phyloP scores from a whole-genome alignment of 2,329 filamentous ascomycete species.

The Leptodontidium sp. region DNA sequence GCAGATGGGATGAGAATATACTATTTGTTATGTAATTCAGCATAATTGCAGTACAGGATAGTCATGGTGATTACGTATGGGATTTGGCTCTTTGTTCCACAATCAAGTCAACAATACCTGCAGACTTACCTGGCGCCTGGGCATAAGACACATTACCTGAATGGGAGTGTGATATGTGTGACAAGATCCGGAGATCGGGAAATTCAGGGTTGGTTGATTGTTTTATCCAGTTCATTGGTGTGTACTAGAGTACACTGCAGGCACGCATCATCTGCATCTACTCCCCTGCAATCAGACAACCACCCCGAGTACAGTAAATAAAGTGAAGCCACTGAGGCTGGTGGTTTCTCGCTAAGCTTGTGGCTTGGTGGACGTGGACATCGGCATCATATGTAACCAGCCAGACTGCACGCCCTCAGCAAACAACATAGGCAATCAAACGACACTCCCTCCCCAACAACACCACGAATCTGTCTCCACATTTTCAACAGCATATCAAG shows the following conservation, averaged over 20 bases:
- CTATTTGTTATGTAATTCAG: constrained; percentile 12
- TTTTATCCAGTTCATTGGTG: not conserved
- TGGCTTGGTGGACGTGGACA: not conserved
- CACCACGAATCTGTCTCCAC: not conserved
- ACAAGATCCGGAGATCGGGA: constrained; percentile 3
- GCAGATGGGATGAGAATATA: not conserved
- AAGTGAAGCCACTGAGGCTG: constrained; percentile 20
- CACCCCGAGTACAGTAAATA: not conserved
- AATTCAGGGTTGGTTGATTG: not conserved
- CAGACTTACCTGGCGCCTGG: not conserved
- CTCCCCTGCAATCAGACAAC: not conserved
- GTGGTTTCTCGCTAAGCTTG: constrained; percentile 18
- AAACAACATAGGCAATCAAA: not conserved
- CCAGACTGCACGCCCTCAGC: not conserved
- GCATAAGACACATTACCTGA: not conserved
- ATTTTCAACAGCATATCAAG: not conserved
- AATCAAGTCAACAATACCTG: not conserved
- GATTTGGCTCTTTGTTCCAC: not conserved
- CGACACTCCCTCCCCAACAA: not conserved
- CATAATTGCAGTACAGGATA: not conserved
- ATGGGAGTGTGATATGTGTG: constrained; percentile 5
- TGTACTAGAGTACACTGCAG: not conserved
- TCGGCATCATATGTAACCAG: not conserved
- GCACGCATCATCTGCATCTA: not conserved
- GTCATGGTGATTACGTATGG: not conserved